Evolutionary conservation across 2,329 filamentous ascomycete genomes (phyloP).

Genomic region (Zasmidium citrigriseum): DNA sequence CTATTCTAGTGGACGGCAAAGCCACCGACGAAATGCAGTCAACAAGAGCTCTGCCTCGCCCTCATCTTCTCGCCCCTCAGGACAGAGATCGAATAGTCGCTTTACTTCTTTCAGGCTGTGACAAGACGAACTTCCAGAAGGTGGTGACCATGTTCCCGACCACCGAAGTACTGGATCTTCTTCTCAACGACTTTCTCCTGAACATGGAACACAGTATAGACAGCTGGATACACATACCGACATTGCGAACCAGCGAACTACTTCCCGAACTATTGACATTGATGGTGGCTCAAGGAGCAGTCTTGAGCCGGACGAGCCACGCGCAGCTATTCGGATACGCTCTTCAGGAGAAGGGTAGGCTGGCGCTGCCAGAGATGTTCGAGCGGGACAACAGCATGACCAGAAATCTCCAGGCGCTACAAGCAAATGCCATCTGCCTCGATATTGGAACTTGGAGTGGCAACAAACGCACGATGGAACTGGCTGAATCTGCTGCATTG

Average conservation of each 20-base stretch:
- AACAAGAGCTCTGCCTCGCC: conserved; percentile 10
- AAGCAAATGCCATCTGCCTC: conserved; percentile 20
- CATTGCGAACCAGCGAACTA: conserved; percentile 13
- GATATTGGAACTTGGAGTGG: conserved; percentile 23
- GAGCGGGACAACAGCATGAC: conserved; percentile 21
- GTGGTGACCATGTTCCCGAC: conserved; percentile 21
- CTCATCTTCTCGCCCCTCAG: conserved; percentile 11
- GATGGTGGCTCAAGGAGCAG: conserved; percentile 21
- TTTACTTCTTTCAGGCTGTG: conserved; percentile 19
- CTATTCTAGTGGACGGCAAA: conserved; percentile 20
- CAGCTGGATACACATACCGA: conserved; percentile 23
- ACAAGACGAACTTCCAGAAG: conserved; percentile 22
- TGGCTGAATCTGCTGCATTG: conserved; percentile 15
- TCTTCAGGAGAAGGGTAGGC: conserved; percentile 20
- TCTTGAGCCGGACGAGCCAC: conserved; percentile 21
- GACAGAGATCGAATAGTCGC: conserved; percentile 23
- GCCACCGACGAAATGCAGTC: conserved; percentile 9
- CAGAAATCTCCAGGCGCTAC: conserved; percentile 18
- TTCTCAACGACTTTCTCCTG: conserved; percentile 21
- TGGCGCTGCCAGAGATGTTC: conserved; percentile 17
- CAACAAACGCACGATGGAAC: conserved; percentile 24
- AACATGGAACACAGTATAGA: conserved; percentile 25
- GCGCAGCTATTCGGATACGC: conserved; percentile 23
- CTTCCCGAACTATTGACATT: conserved; percentile 20
- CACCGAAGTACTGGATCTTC: conserved; percentile 18